Conservation (phyloP, 2,329 filamentous ascomycete species). For the Lasiodiplodia sp. region DNA sequence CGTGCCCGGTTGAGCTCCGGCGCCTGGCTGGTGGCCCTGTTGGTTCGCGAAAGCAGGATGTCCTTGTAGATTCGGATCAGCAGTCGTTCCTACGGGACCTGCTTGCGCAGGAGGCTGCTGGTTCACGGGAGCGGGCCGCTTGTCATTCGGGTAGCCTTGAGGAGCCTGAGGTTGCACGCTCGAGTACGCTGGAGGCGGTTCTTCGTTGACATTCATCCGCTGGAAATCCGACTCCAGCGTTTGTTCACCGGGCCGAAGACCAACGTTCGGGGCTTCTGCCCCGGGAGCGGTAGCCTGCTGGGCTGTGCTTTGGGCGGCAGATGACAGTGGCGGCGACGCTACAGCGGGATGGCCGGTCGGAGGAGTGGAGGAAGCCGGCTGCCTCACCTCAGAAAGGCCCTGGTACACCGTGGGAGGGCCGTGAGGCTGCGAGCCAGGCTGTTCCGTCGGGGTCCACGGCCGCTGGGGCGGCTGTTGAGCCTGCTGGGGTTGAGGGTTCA, state of each 20-base stretch:
- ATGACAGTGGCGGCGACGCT: conserved; percentile 44
- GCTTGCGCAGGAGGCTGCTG: conserved; percentile 38
- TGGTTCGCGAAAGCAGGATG: conserved; percentile 91
- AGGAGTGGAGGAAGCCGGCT: conserved; percentile 29
- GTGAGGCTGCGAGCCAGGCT: conserved; percentile 83
- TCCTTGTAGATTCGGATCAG: conserved; percentile 57
- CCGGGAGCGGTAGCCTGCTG: conserved; percentile 49
- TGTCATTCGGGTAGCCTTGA: conserved; percentile 78
- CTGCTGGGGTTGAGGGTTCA: conserved; percentile 53
- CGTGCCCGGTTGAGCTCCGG: conserved; percentile 50
- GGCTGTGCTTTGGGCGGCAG: conserved; percentile 40
- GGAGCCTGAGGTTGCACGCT: conserved; percentile 64
- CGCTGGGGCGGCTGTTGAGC: conserved; percentile 59
- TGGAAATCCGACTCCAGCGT: conserved; percentile 88
- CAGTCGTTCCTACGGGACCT: conserved; percentile 38
- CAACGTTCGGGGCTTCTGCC: conserved; percentile 1
- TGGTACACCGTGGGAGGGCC: conserved; percentile 93
- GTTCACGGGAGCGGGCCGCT: conserved; percentile 62
- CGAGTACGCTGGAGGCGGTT: conserved; percentile 94
- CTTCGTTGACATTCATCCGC: conserved; percentile 78
- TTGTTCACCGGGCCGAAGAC: conserved; percentile 51
- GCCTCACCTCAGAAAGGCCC: conserved; percentile 74
- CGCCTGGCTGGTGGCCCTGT: conserved; percentile 52
- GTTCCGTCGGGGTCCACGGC: conserved; percentile 95
- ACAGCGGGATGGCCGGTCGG: conserved; percentile 27